Conservation (phyloP, 148 eudicot genomes). For the Rhododendron ovatum region DNA sequence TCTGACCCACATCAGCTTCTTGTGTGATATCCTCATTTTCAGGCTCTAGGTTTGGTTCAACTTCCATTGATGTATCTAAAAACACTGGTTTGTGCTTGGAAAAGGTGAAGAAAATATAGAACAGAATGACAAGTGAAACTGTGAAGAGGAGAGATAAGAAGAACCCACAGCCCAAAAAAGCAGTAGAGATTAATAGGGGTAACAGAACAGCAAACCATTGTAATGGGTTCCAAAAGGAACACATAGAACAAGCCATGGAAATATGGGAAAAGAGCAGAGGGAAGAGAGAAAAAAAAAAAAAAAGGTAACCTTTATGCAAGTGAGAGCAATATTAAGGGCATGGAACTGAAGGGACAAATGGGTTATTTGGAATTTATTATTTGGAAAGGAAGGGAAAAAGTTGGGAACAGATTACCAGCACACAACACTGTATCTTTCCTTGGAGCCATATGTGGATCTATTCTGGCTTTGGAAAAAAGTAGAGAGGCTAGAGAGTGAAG, state of each 20-base stretch:
- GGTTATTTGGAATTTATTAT: neutral
- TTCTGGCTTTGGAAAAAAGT: neutral
- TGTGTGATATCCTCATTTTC: neutral
- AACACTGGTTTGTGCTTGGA: conserved; percentile 22
- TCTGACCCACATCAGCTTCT: conserved; percentile 13
- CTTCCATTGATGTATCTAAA: conserved; percentile 8
- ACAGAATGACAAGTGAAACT: conserved; percentile 25
- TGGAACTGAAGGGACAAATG: neutral
- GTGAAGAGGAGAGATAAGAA: conserved; percentile 27
- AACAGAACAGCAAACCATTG: conserved; percentile 35
- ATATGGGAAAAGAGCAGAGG: neutral
- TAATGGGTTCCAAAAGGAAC: conserved; percentile 29
- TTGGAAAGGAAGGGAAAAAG: neutral
- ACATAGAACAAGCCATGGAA: conserved; percentile 31
- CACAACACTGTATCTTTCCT: neutral
- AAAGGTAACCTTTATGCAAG: conserved; percentile 9
- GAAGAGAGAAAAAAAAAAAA: neutral
- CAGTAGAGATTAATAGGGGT: conserved; percentile 19
- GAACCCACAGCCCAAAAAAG: conserved; percentile 26
- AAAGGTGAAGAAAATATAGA: conserved; percentile 22
- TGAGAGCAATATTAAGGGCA: neutral
- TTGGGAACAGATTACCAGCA: neutral
- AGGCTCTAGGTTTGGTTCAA: neutral
- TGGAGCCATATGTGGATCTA: neutral
- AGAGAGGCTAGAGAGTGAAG: neutral